These are phyloP conservation scores for Dothiorella sarmentorum DNA, from an alignment of 2,329 filamentous ascomycete species.

Conservation along the genomic window DNA sequence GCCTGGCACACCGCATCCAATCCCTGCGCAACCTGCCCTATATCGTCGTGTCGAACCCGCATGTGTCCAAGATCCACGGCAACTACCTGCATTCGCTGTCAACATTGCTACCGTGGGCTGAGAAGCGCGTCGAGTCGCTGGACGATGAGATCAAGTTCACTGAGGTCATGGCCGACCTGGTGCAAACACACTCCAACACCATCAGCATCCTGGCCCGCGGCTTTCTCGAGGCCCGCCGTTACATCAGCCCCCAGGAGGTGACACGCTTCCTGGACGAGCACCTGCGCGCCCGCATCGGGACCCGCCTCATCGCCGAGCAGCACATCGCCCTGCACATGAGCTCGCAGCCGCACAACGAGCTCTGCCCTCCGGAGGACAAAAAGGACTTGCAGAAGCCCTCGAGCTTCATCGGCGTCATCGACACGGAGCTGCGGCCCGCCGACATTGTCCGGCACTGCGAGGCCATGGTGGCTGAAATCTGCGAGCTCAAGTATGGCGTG, in stretches of 20 bases:
- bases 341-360: constrained; percentile 66
- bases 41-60: constrained; percentile 96
- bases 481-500: constrained; percentile 91
- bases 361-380: constrained; percentile 32
- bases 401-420: constrained; percentile 90
- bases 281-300: constrained; percentile 88
- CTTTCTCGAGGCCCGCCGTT: constrained; percentile 88
- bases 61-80: constrained; percentile 89
- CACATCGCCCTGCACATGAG: constrained; percentile 85
- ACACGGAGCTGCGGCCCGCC: constrained; percentile 80
- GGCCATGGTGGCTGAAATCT: constrained; percentile 90
- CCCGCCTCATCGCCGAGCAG: constrained; percentile 89
- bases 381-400: constrained; percentile 42
- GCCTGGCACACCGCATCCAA: constrained; percentile 90
- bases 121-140: constrained; percentile 67
- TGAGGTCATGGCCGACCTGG: constrained; percentile 89
- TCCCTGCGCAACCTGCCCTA: constrained; percentile 90
- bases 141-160: constrained; percentile 91
- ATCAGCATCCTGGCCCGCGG: constrained; percentile 89
- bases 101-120: constrained; percentile 80
- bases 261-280: constrained; percentile 91
- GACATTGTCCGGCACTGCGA: constrained; percentile 80
- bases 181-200: constrained; percentile 89
- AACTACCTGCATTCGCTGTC: constrained; percentile 94
- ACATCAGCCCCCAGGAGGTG: constrained; percentile 79